These are phyloP conservation scores for Voacanga thouarsii DNA, from an alignment of 257 asterid genomes.

Conservation along the genomic window DNA sequence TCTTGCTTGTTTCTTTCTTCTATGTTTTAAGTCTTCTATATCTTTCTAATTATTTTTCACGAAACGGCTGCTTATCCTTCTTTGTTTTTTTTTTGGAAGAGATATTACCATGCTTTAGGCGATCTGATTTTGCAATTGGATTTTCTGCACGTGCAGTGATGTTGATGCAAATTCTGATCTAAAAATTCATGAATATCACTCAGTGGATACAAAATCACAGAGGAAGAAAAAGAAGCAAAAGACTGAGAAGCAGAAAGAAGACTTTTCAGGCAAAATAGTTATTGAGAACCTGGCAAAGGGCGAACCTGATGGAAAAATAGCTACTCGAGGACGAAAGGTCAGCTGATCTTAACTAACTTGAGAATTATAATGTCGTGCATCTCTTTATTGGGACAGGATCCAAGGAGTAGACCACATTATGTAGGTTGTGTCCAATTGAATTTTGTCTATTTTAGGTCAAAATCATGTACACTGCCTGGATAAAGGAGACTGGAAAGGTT, in stretches of 20 bases:
- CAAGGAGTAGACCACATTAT: neutral
- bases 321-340: conserved; percentile 78
- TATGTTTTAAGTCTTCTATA: neutral
- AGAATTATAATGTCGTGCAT: neutral
- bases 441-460: conserved; percentile 50
- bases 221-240: conserved; percentile 40
- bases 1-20: no score
- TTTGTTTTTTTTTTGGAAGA: neutral
- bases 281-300: conserved; percentile 87
- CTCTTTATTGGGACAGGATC: neutral
- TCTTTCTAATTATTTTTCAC: neutral
- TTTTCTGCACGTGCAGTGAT: neutral
- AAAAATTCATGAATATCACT: neutral
- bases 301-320: conserved; percentile 80
- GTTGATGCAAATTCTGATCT: neutral
- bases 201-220: conserved; percentile 1
- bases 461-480: conserved; percentile 51
- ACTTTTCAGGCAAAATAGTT: conserved; percentile 33
- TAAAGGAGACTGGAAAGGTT: conserved; percentile 57
- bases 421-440: neutral
- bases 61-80: neutral
- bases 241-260: conserved; percentile 30
- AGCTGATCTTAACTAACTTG: neutral
- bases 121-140: neutral
- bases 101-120: neutral